Evolutionary conservation across 176 grass and related monocot species (phyloP).

Genomic region (Avena atlantica): DNA sequence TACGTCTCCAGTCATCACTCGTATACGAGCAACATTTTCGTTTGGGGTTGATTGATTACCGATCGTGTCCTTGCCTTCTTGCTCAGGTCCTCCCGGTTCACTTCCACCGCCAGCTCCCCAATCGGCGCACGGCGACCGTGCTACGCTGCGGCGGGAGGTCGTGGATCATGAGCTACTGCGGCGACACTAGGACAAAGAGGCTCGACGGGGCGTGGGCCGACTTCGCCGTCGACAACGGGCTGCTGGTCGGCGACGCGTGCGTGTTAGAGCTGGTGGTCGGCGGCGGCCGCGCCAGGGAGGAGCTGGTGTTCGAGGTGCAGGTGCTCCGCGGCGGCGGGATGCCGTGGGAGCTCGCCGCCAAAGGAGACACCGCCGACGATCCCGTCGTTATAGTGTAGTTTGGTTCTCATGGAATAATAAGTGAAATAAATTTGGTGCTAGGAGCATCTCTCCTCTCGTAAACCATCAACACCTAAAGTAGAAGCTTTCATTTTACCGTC

Average conservation of each 20-base stretch:
- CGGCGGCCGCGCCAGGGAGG: fast-evolving
- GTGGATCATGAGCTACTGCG: conserved; percentile 42
- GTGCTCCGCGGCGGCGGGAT: conserved; percentile 46
- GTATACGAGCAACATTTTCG: background rate
- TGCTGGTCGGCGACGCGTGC: conserved; percentile 48
- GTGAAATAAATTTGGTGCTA: background rate
- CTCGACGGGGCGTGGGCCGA: conserved; percentile 38
- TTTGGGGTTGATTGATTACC: background rate
- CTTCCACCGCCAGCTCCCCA: conserved; percentile 43
- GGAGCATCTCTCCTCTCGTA: too few species aligned
- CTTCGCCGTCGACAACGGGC: conserved; percentile 39
- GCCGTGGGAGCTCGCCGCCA: conserved; percentile 35
- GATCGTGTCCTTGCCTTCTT: background rate
- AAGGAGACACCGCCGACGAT: conserved; percentile 29
- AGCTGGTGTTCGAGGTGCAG: conserved; percentile 47
- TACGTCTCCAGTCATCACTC: background rate
- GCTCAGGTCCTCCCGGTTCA: conserved; percentile 15
- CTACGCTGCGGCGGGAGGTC: conserved; percentile 27
- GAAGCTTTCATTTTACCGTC: too few species aligned
- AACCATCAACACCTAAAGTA: too few species aligned
- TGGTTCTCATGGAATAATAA: background rate
- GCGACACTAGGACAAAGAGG: conserved; percentile 17
- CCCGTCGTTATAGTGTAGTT: conserved; percentile 18
- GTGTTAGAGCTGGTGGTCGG: conserved; percentile 38
- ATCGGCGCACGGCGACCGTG: background rate